Evolutionary conservation across 1,139 yeast species (phyloP), one percentile per base, ranked within the genome.

Genomic region (Lodderomyces orthopsilosis): DNA sequence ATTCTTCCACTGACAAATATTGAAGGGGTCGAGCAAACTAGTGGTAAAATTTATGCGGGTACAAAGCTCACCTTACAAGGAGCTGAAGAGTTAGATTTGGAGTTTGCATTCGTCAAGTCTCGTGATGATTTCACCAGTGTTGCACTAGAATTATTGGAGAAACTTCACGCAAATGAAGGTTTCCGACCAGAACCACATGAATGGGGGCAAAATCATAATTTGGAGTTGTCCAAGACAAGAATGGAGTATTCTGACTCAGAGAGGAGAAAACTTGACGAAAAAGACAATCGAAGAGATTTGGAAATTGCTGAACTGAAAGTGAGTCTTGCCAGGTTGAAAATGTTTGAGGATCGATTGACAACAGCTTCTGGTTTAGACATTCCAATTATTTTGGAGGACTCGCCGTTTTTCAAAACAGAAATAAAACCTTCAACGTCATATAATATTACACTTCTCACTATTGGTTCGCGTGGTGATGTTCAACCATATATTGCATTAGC

Each of bases 381-480:
- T 22, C 91, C 93, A 0, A 70, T 85, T 5, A 73, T 85, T 35
- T 62, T 83, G 41, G 88, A 82, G 53, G 86, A 81, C 43, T 79
- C 81, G 33, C 86, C 88, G 0, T 68, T 73, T 45, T 62, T 71
- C 48, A 75, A 75, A 47, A 76, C 82, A 0, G 76, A 69, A 43
- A 65, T 82, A 22, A 71, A 67, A 41, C 83, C 89, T 0, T 58
- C 70, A 0, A 75, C 77, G 21, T 66, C 80, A 1, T 75, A 75
- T 51, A 78, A 75, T 36, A 78, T 91, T 54, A 84, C 89, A 0
- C 66, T 90, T 44, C 65, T 91, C 46, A 91, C 98, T 0, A 91
- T 91, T 57, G 98, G 98, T 0, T 88, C 96, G 0, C 71, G 98
- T 45, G 98, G 98, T 36, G 98, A 91, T 63, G 98, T 91, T 6